phyloP scores from a whole-genome alignment of 1,284 basidiomycete species.

The Erythrobasidium hasegawianum region DNA sequence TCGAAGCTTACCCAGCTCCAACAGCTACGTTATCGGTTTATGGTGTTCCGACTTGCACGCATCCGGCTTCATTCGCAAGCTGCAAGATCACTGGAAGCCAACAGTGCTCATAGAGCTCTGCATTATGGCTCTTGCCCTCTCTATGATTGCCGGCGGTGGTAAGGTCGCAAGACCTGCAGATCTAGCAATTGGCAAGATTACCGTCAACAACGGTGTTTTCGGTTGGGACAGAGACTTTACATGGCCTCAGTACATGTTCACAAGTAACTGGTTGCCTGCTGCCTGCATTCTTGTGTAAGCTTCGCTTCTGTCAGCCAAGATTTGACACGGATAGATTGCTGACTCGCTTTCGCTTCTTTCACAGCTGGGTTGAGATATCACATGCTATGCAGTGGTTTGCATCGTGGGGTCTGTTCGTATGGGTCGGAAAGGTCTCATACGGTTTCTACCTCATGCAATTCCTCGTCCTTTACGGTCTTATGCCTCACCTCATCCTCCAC shows the following conservation, averaged over 20 bases:
- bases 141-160: constrained; percentile 48
- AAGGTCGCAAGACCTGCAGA: constrained; percentile 47
- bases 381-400: constrained; percentile 51
- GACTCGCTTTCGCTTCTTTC: constrained; percentile 36
- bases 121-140: constrained; percentile 47
- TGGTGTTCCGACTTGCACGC: constrained; percentile 50
- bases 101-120: constrained; percentile 47
- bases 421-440: constrained; percentile 51
- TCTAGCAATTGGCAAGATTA: constrained; percentile 45
- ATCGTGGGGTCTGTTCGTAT: constrained; percentile 49
- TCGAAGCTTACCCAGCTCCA: too few species aligned
- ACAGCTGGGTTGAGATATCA: constrained; percentile 50
- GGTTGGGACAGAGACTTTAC: constrained; percentile 46
- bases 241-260: constrained; percentile 50
- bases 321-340: too few species aligned
- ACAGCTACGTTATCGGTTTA: constrained; percentile 49
- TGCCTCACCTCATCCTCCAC: constrained; percentile 50
- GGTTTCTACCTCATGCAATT: constrained; percentile 53
- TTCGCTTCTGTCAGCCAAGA: neutral
- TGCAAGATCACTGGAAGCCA: constrained; percentile 50
- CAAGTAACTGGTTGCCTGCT: constrained; percentile 46
- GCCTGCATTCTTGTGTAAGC: constrained; percentile 37
- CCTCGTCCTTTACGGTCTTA: constrained; percentile 50
- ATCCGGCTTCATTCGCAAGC: constrained; percentile 49
- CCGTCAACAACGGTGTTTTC: constrained; percentile 48